Base-by-base conservation (phyloP, 176 grass and related monocot species). In the Triticum aestivum region DNA sequence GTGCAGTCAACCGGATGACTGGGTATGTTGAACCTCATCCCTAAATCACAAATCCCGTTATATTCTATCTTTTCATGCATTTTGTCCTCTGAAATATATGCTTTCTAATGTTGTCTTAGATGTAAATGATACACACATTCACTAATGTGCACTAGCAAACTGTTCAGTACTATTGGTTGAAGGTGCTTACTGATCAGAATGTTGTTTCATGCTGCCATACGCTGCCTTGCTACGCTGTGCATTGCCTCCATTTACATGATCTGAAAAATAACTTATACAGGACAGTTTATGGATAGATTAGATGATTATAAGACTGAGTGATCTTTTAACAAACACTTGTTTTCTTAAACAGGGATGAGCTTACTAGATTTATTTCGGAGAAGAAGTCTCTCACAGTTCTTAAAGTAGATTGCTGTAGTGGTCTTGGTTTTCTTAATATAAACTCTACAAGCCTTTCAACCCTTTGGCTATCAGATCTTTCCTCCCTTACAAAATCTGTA, bases 391-490 rank as follows among this genome's bases (percentile, higher is more conserved):
- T 98, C 6, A 85, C 94, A 37, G 87, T 89, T 86, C 78, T 99
- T 18, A 99, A 92, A 88, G 15, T 94, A 6, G 90, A 96, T 74
- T 67, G 87, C 33, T 96, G 94, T 65, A 80, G 81, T n/a, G 88
- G 83, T 87, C 87, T 96, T 73, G 90, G 79, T 52, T 92, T 90
- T 85, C 84, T 99, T 72, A 99, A 91, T 81, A 66, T 96, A 84
- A 85, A 75, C 64, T 99, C 92, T 34, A 86, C 87, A 72, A 93
- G 90, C 69, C 87, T 96, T 58, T 87, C 87, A 77, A 91, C 82
- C 23, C 83, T 99, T 44, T 93, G 90, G 90, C 37, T 99, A 21
- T 94, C 94, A 37, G 90, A 91, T 87, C 82, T 99, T 73, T 90
- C 79, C 65, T 84, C 88, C 61, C 85, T 96, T 58, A 79, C 87